Base-by-base conservation (phyloP, 2,329 filamentous ascomycete species). In the Ustulina deusta region DNA sequence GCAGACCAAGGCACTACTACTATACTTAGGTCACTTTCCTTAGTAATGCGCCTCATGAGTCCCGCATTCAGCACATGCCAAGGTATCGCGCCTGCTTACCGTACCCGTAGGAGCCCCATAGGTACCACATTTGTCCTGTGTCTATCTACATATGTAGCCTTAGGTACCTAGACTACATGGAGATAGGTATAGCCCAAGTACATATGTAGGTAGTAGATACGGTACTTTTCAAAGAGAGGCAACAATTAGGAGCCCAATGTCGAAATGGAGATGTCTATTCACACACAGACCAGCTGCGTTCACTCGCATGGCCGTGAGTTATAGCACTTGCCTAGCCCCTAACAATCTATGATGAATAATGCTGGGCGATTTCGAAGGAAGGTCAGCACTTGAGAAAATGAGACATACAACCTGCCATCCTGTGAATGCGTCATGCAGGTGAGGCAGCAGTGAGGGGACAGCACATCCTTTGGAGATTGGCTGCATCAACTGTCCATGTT, bases 391-490 rank as follows among this genome's bases (percentile, higher is more conserved):
- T 66, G 59, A 66, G 36, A 27, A 55, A 40, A 32, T n/a, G 36
- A 63, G 44, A 42, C 51, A 42, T 32, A 42, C 42, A 40, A 29
- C 25, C 44, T 58, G 11, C 44, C 42, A 57, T 44, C 32, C 57
- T 62, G 20, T 15, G 11, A 38, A 62, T 38, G 42, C 57, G 27
- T 52, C 40, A 67, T 67, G 61, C 49, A 64, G 51, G 55, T 44
- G 49, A 67, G 61, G 61, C 56, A 64, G 61, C 61, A 67, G 61
- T 44, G 38, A 63, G 29, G n/a, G 42, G 48, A 58, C 44, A 36
- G 46, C 59, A 54, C 59, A 46, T 48, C 60, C 54, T 17, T 17
- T 25, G 32, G 22, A 22, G 15, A 59, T 66, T 66, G 60, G 59
- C 38, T 40, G 38, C 27, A n/a, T 40, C 48, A 32, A n/a, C 36